These are phyloP conservation scores for Cladophialophora bantiana DNA, from an alignment of 2,329 filamentous ascomycete genomes.

Conservation along the genomic window DNA sequence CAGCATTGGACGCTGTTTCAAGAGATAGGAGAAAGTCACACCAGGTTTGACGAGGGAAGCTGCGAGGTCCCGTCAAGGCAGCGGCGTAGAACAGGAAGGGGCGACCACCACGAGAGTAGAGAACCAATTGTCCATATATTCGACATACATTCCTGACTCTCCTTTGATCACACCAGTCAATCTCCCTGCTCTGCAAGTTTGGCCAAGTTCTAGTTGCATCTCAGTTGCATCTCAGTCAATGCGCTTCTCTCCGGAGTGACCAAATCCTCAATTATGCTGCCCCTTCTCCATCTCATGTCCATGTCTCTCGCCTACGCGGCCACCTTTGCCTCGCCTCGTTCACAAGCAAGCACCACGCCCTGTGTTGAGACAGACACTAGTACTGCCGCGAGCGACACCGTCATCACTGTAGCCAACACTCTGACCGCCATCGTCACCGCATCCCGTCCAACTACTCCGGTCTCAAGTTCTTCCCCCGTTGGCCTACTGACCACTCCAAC, in stretches of 20 bases:
- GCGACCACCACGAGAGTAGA: neutral
- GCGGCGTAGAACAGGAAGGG: neutral
- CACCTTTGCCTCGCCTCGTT: constrained; percentile 14
- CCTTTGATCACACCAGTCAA: neutral
- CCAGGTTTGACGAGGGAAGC: constrained; percentile 18
- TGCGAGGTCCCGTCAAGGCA: constrained; percentile 22
- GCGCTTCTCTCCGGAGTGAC: neutral
- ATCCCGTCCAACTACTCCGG: constrained; percentile 24
- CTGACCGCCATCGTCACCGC: constrained; percentile 18
- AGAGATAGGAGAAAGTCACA: constrained; percentile 11
- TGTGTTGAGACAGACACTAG: neutral
- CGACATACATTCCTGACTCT: neutral
- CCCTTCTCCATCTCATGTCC: neutral
- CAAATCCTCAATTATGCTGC: constrained; percentile 14
- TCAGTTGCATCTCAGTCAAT: constrained; percentile 1
- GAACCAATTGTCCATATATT: neutral
- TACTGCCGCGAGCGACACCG: constrained; percentile 5
- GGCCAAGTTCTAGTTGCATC: neutral
- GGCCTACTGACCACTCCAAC: constrained; percentile 32
- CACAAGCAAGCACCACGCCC: constrained; percentile 5
- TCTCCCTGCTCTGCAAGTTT: neutral
- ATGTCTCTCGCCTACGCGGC: constrained; percentile 9
- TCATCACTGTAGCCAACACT: constrained; percentile 21
- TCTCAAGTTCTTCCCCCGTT: constrained; percentile 23
- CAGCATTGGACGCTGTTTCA: constrained; percentile 24